These are phyloP conservation scores for Cladophialophora exuberans DNA, from an alignment of 2,329 filamentous ascomycete species.

Conservation along the genomic window DNA sequence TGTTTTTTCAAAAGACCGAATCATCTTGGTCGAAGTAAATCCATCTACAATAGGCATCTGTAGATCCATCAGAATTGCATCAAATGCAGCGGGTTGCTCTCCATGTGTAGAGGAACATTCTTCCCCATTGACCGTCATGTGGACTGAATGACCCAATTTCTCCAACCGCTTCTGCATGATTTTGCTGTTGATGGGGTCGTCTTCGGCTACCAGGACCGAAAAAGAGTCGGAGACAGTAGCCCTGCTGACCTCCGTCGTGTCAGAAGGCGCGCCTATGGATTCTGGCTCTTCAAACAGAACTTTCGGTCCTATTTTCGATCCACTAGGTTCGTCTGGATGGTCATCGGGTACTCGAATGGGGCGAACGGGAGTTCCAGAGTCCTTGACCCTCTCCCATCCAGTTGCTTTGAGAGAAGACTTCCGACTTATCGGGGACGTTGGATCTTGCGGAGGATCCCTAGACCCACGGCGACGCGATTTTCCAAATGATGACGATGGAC, in stretches of 20 bases:
- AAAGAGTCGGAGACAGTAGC: constrained; percentile 47
- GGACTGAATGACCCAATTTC: constrained; percentile 72
- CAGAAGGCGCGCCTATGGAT: constrained; percentile 11
- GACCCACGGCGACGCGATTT: constrained; percentile 1
- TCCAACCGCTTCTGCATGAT: constrained; percentile 80
- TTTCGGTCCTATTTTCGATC: constrained; percentile 9
- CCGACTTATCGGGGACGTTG: neutral
- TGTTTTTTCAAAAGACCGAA: constrained; percentile 70
- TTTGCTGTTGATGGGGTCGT: constrained; percentile 84
- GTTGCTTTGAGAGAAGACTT: constrained; percentile 18
- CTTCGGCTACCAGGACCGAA: constrained; percentile 78
- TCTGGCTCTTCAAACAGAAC: constrained; percentile 22
- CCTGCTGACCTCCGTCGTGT: constrained; percentile 14
- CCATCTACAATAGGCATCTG: constrained; percentile 94
- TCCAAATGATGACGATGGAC: neutral
- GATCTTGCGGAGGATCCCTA: neutral
- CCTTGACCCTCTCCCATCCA: constrained; percentile 38
- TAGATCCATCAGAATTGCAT: constrained; percentile 90
- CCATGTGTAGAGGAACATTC: constrained; percentile 75
- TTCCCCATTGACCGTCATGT: constrained; percentile 78
- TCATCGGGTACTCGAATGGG: constrained; percentile 38
- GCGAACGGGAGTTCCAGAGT: constrained; percentile 40
- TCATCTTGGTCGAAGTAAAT: constrained; percentile 79
- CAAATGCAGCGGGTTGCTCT: constrained; percentile 66
- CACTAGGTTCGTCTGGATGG: constrained; percentile 16